A percentile compares a stretch with the other conserved stretches of the same genome.
Evolutionary conservation across 768 basidiomycete species (phyloP).

Genomic region (Serendipita sp.): DNA sequence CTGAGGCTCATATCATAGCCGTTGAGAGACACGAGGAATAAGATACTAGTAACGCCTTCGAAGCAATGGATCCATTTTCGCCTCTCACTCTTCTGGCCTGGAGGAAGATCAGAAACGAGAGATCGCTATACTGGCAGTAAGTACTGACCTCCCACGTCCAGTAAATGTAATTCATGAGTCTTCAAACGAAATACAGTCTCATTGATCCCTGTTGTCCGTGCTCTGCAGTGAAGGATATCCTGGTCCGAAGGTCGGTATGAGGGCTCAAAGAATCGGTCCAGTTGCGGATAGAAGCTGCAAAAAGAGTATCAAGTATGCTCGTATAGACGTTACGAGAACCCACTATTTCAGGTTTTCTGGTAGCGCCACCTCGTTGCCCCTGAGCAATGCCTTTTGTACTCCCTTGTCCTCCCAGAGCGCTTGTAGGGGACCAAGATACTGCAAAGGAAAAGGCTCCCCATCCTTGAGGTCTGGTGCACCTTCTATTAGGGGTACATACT

Average conservation of each 20-base stretch:
- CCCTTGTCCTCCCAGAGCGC: slow-evolving; percentile 62
- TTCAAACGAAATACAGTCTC: slow-evolving; percentile 70
- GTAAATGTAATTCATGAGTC: slow-evolving; percentile 80
- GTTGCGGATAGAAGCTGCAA: slow-evolving; percentile 48
- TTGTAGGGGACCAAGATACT: slow-evolving; percentile 51
- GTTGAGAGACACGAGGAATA: slow-evolving; percentile 81
- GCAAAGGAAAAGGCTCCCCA: slow-evolving; percentile 59
- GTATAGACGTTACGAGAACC: neutral
- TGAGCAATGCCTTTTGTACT: slow-evolving; percentile 56
- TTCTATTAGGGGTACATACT: slow-evolving; percentile 46
- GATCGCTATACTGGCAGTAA: too few relatives aligned
- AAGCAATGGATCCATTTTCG: slow-evolving; percentile 93
- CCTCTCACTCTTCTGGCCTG: slow-evolving; percentile 85
- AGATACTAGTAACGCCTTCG: slow-evolving; percentile 84
- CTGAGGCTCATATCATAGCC: slow-evolving; percentile 92
- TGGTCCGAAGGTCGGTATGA: slow-evolving; percentile 62
- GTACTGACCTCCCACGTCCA: slow-evolving; percentile 40
- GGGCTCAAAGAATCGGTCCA: slow-evolving; percentile 67
- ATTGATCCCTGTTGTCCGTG: slow-evolving; percentile 81
- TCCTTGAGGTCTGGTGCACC: slow-evolving; percentile 57
- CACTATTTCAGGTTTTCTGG: slow-evolving; percentile 74
- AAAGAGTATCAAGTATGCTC: neutral
- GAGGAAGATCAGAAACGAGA: slow-evolving; percentile 14
- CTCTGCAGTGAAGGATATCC: slow-evolving; percentile 75
- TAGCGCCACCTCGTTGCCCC: slow-evolving; percentile 81